Evolutionary conservation across 805 yeast genomes (phyloP).

Genomic region (Isabelozyma rhagii): DNA sequence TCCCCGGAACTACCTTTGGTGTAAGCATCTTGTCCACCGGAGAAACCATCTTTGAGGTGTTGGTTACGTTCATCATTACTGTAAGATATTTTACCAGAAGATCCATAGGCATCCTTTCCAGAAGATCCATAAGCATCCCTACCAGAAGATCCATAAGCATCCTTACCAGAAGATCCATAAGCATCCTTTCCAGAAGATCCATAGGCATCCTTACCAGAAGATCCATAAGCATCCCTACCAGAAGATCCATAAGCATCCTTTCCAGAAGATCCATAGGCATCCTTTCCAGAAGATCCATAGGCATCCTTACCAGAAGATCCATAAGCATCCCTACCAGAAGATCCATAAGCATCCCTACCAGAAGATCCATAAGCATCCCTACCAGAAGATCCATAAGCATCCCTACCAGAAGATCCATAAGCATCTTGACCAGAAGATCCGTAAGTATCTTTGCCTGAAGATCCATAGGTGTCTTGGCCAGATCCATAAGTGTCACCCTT

Average conservation of each 20-base stretch:
- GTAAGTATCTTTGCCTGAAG: constrained; percentile 6
- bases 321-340: constrained; percentile 3
- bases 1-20: constrained; percentile 5
- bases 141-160: constrained; percentile 1
- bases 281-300: constrained; percentile 6
- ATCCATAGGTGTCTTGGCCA: constrained; percentile 5
- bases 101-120: neutral
- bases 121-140: constrained; percentile 5
- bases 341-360: constrained; percentile 2
- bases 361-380: constrained; percentile 7
- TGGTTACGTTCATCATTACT: constrained; percentile 2
- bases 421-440: constrained; percentile 4
- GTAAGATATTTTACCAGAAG: constrained; percentile 9
- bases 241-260: constrained; percentile 10
- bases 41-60: neutral
- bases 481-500: neutral
- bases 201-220: constrained; percentile 6
- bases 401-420: constrained; percentile 3
- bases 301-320: constrained; percentile 1
- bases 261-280: constrained; percentile 8
- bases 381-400: constrained; percentile 3
- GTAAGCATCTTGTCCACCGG: constrained; percentile 1
- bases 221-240: constrained; percentile 12
- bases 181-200: constrained; percentile 9
- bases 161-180: constrained; percentile 10